phyloP scores from a whole-genome alignment of 768 basidiomycete genomes.

The Clavulina sp. region DNA sequence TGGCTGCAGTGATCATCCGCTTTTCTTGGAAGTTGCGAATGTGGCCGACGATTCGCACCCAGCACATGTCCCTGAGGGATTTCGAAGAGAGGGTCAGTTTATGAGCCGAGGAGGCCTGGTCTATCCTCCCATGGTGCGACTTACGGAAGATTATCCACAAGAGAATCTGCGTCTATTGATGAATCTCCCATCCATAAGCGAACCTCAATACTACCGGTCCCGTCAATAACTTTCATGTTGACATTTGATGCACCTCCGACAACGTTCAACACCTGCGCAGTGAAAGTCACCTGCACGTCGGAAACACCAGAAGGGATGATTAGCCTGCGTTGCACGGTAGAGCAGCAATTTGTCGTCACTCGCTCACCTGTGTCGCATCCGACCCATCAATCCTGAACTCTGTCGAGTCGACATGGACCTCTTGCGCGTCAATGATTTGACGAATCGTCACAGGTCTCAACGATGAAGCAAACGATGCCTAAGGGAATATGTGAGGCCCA shows the following conservation, averaged over 20 bases:
- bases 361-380: constrained; percentile 60
- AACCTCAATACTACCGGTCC: constrained; percentile 60
- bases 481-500: too few species aligned
- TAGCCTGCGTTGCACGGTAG: background rate
- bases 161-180: too few species aligned
- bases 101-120: too few species aligned
- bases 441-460: constrained; percentile 61
- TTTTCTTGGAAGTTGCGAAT: constrained; percentile 71
- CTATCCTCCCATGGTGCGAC: too few species aligned
- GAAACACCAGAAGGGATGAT: constrained; percentile 1
- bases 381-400: constrained; percentile 72
- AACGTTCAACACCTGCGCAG: constrained; percentile 54
- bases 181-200: constrained; percentile 60
- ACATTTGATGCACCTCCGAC: constrained; percentile 62
- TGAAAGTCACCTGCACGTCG: constrained; percentile 34
- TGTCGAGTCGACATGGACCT: constrained; percentile 60
- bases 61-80: constrained; percentile 59
- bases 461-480: too few species aligned
- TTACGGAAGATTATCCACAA: too few species aligned
- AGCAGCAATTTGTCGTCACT: background rate
- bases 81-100: too few species aligned
- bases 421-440: constrained; percentile 48
- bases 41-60: constrained; percentile 58
- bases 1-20: constrained; percentile 61
- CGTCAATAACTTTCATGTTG: constrained; percentile 70